Evolutionary conservation across 2,329 filamentous ascomycete species (phyloP).

Genomic region (Aspergillus sp.): DNA sequence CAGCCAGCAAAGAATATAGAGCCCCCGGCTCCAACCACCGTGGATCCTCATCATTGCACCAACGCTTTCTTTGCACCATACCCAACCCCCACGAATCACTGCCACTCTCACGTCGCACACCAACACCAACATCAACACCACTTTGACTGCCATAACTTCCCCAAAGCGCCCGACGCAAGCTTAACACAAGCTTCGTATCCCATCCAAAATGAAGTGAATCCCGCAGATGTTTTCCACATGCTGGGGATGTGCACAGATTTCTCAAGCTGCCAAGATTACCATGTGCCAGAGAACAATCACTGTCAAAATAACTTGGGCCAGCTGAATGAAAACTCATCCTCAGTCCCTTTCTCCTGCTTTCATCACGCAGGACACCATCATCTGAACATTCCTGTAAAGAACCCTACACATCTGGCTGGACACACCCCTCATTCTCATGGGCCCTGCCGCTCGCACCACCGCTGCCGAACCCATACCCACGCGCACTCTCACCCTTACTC

Average conservation of each 20-base stretch:
- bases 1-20: conserved; percentile 18
- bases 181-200: conserved; percentile 18
- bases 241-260: conserved; percentile 30
- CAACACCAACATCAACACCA: conserved; percentile 10
- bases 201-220: conserved; percentile 26
- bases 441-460: conserved; percentile 30
- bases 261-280: conserved; percentile 20
- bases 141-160: conserved; percentile 23
- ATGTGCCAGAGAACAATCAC: conserved; percentile 15
- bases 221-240: conserved; percentile 32
- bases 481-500: conserved; percentile 28
- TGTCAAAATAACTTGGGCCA: conserved; percentile 13
- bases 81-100: conserved; percentile 18
- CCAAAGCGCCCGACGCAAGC: conserved; percentile 22
- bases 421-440: conserved; percentile 5
- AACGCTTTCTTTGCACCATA: conserved; percentile 13
- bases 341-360: conserved; percentile 24
- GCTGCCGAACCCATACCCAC: conserved; percentile 28
- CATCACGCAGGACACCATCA: conserved; percentile 25
- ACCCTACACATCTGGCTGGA: no score
- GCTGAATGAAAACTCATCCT: conserved; percentile 13
- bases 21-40: conserved; percentile 8
- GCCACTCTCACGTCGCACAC: conserved; percentile 16
- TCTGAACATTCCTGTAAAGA: conserved; percentile 9
- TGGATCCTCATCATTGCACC: conserved; percentile 10